These are phyloP conservation scores for Helianthus annuus DNA, from an alignment of 129 eudicot species.

Conservation along the genomic window HanXRQr2.0-SUNRISE NC_035446.2:154865431-154865930, in stretches of 20 bases:
- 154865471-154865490: neutral
- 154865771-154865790: conserved; percentile 59
- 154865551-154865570: conserved; percentile 61
- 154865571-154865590: conserved; percentile 99
- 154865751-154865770: conserved; percentile 89
- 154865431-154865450: neutral
- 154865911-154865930: conserved; percentile 75
- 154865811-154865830: neutral
- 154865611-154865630: conserved; percentile 96
- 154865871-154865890: conserved; percentile 40
- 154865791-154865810: conserved; percentile 9
- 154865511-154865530: neutral
- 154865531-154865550: conserved; percentile 11
- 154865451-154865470: conserved; percentile 10
- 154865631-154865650: conserved; percentile 16
- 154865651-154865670: conserved; percentile 6
- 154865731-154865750: conserved; percentile 53
- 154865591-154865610: conserved; percentile 79
- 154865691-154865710: conserved; percentile 5
- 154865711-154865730: conserved; percentile 47
- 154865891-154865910: conserved; percentile 55
- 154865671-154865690: neutral
- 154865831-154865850: neutral
- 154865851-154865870: neutral
- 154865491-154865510: neutral